Percentiles rank a stretch among this genome's conserved stretches.
phyloP scores from a whole-genome alignment of 768 basidiomycete species.

The Russula abietina region DNA sequence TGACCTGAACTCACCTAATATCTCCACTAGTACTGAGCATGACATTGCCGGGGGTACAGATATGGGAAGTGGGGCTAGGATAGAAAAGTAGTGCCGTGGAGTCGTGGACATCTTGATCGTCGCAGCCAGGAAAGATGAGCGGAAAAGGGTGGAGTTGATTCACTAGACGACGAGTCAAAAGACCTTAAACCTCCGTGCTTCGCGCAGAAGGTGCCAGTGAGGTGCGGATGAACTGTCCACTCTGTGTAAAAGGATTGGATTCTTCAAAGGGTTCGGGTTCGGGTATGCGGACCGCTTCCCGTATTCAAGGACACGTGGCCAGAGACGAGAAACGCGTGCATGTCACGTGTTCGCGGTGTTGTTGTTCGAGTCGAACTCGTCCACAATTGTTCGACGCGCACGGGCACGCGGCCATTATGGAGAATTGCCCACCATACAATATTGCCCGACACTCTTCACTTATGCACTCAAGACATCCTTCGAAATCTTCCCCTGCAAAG shows the following conservation, averaged over 20 bases:
- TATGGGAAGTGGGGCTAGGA: neutral
- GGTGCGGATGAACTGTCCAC: neutral
- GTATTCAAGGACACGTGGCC: neutral
- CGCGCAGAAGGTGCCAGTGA: too few species aligned
- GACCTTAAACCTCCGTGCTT: neutral
- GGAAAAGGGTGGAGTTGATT: neutral
- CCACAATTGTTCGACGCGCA: neutral
- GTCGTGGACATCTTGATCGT: neutral
- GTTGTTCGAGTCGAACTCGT: neutral
- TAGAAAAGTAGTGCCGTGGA: neutral
- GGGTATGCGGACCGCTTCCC: neutral
- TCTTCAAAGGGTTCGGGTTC: too few species aligned
- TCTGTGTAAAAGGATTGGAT: too few species aligned
- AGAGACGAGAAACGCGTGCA: neutral
- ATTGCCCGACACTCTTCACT: neutral
- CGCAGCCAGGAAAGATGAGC: neutral
- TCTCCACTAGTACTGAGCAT: neutral
- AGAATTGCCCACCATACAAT: conserved; percentile 17
- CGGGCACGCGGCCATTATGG: conserved; percentile 7
- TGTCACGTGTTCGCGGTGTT: conserved; percentile 11
- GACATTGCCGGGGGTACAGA: neutral
- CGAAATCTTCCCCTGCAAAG: conserved; percentile 22
- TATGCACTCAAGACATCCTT: conserved; percentile 5
- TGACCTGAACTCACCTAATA: neutral
- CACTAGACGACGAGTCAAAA: neutral